Conservation (phyloP, 129 eudicot genomes). For the Artemisia argyi region DNA sequence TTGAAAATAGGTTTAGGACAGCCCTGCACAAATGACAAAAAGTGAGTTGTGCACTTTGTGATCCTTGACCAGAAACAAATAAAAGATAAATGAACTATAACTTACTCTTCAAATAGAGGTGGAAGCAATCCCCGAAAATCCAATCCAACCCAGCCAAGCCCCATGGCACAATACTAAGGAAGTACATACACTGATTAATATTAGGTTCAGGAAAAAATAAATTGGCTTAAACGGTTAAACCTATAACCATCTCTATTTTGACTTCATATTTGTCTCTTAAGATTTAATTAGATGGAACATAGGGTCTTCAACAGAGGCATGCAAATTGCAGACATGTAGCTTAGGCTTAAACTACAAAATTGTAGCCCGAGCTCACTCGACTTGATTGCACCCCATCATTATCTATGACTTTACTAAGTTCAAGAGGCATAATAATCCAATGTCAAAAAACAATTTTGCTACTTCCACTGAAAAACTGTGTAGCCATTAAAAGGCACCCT, state of each 20-base stretch:
- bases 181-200: constrained; percentile 26
- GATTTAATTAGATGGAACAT: neutral
- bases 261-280: constrained; percentile 6
- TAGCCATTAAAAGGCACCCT: neutral
- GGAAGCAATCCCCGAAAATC: constrained; percentile 98
- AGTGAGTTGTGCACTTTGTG: constrained; percentile 11
- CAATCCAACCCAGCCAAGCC: constrained; percentile 99
- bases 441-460: neutral
- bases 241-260: neutral
- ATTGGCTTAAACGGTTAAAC: neutral
- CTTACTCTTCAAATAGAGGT: constrained; percentile 96
- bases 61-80: neutral
- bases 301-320: neutral
- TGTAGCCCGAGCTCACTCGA: neutral
- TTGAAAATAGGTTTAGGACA: constrained; percentile 79
- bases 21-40: constrained; percentile 57
- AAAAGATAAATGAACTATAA: neutral
- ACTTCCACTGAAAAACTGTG: neutral
- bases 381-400: neutral
- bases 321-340: constrained; percentile 4
- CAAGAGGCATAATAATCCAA: constrained; percentile 1
- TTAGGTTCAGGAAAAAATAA: neutral
- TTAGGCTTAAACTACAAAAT: neutral
- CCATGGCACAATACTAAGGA: constrained; percentile 93
- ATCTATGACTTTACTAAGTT: neutral